Percentiles rank a stretch among this genome's conserved stretches.
These are phyloP conservation scores for Fusarium proliferatum DNA, from an alignment of 2,329 filamentous ascomycete species.

Conservation along the genomic window DNA sequence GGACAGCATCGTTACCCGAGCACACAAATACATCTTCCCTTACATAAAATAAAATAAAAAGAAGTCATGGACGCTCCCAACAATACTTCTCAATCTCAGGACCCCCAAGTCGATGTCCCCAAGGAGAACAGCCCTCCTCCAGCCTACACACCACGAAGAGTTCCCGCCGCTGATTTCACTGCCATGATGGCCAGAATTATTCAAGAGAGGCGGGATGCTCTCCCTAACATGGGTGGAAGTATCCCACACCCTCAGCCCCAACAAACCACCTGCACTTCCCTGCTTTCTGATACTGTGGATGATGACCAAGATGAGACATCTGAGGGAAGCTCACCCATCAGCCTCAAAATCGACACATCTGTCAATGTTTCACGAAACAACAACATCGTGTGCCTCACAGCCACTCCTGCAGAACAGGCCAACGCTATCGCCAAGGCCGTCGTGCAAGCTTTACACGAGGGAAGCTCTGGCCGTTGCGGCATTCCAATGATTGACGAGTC, in stretches of 20 bases:
- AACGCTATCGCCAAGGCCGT: constrained; percentile 58
- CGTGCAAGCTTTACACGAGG: constrained; percentile 57
- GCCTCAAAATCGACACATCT: constrained; percentile 60
- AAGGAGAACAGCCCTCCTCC: constrained; percentile 47
- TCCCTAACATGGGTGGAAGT: constrained; percentile 10
- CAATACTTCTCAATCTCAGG: constrained; percentile 28
- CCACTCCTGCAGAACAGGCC: constrained; percentile 54
- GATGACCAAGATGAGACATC: constrained; percentile 36
- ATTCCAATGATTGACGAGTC: constrained; percentile 61
- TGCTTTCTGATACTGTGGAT: constrained; percentile 5
- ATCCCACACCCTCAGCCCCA: constrained; percentile 12
- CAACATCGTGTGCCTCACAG: constrained; percentile 60
- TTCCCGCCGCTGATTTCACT: constrained; percentile 23
- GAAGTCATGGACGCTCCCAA: constrained; percentile 30
- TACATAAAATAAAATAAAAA: not conserved
- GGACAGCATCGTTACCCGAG: not conserved
- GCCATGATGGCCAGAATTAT: constrained; percentile 30
- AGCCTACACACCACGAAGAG: constrained; percentile 45
- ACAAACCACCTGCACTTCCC: constrained; percentile 6
- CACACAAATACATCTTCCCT: not conserved
- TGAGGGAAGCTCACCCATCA: constrained; percentile 53
- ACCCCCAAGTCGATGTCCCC: constrained; percentile 20
- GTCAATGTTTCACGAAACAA: constrained; percentile 59
- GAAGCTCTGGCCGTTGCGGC: constrained; percentile 52
- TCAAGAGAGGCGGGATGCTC: constrained; percentile 16